phyloP scores from a whole-genome alignment of 192 early-diverging fungal species.

The Coemansia sp. region DNA sequence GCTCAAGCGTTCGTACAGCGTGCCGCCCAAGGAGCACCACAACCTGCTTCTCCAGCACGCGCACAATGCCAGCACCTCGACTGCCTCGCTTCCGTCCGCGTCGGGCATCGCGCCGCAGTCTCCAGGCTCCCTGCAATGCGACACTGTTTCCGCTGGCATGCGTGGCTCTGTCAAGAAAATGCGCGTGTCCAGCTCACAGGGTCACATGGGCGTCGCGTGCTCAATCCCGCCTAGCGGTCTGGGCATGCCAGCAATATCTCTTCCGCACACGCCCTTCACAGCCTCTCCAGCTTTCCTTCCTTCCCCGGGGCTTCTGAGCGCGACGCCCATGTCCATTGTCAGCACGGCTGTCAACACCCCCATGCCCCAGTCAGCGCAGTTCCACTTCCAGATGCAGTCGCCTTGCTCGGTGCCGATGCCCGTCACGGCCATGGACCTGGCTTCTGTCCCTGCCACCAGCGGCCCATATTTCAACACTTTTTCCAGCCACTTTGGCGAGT shows the following conservation, averaged over 20 bases:
- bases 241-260: constrained; percentile 19
- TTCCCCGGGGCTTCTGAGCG: constrained; percentile 29
- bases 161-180: constrained; percentile 46
- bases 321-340: constrained; percentile 41
- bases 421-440: constrained; percentile 47
- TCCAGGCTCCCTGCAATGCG: constrained; percentile 35
- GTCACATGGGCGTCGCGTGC: constrained; percentile 27
- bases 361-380: constrained; percentile 41
- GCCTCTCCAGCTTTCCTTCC: constrained; percentile 35
- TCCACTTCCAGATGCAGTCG: constrained; percentile 56
- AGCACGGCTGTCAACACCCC: constrained; percentile 39
- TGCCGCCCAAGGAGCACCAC: constrained; percentile 50
- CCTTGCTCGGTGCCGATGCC: constrained; percentile 53
- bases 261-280: constrained; percentile 42
- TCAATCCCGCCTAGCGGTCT: constrained; percentile 15
- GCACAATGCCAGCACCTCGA: constrained; percentile 5
- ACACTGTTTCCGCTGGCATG: constrained; percentile 27
- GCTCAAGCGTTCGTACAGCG: constrained; percentile 57
- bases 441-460: constrained; percentile 37
- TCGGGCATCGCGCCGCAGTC: constrained; percentile 18
- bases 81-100: constrained; percentile 18
- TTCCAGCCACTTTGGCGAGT: constrained; percentile 18
- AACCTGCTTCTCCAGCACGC: constrained; percentile 17
- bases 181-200: constrained; percentile 54
- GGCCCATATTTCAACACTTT: constrained; percentile 31